phyloP scores from a whole-genome alignment of 176 grass and related monocot species.

The Echinochloa phyllopogon region DNA sequence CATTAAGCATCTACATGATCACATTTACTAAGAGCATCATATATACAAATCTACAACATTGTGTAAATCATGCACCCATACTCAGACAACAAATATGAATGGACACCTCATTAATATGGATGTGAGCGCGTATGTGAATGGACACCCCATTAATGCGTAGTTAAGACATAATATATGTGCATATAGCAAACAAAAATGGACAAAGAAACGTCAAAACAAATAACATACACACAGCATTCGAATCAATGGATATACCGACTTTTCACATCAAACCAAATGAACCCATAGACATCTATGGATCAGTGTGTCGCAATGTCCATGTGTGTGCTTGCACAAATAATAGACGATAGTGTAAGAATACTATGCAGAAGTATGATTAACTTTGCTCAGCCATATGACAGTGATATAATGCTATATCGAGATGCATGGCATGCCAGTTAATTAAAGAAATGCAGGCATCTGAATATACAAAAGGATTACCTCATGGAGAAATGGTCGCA shows the following conservation, averaged over 20 bases:
- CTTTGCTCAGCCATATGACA: constrained; percentile 29
- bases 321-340: neutral
- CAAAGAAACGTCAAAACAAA: neutral
- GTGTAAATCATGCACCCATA: no score
- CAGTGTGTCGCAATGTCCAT: neutral
- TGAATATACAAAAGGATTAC: constrained; percentile 49
- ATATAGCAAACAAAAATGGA: neutral
- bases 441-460: neutral
- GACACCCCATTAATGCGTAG: no score
- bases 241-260: neutral
- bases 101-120: no score
- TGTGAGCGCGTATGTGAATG: no score
- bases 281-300: neutral
- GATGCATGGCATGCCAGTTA: constrained; percentile 28
- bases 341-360: neutral
- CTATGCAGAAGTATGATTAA: neutral
- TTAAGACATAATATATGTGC: neutral
- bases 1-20: no score
- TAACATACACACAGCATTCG: neutral
- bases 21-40: no score
- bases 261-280: neutral
- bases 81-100: no score
- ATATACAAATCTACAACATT: no score
- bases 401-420: neutral
- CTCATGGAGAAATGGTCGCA: constrained; percentile 88